phyloP scores from a whole-genome alignment of 495 filamentous ascomycete species.

The Terfezia claveryi region DNA sequence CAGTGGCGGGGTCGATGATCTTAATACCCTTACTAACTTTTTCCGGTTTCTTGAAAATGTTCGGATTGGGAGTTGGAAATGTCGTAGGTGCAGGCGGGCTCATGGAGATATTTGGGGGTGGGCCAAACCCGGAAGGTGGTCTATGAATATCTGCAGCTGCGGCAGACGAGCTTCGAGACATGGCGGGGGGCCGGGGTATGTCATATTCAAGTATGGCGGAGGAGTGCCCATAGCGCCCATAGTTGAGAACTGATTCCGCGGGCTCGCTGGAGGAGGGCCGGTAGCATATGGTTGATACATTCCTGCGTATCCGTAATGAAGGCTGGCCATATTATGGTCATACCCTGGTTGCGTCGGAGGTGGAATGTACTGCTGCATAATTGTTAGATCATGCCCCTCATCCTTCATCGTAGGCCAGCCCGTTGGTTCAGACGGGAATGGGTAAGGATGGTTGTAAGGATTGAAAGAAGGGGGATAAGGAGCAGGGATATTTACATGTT shows the following conservation, averaged over 20 bases:
- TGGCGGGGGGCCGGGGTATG: constrained; percentile 5
- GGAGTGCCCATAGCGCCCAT: constrained; percentile 17
- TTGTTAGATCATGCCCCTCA: not conserved
- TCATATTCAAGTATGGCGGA: not conserved
- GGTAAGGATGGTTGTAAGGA: not conserved
- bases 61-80: not conserved
- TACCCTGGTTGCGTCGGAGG: not conserved
- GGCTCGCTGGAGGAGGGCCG: not conserved
- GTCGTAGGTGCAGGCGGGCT: not conserved
- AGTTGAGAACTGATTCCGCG: not conserved
- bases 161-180: not conserved
- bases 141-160: not conserved
- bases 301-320: no score
- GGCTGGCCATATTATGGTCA: not conserved
- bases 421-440: not conserved
- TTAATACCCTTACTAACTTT: constrained; percentile 7
- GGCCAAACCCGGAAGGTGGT: not conserved
- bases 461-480: not conserved
- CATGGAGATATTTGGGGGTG: not conserved
- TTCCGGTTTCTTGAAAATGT: not conserved
- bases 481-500: not conserved
- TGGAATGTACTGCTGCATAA: not conserved
- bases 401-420: not conserved
- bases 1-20: constrained; percentile 12
- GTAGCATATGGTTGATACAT: not conserved